Evolutionary conservation across 2,329 filamentous ascomycete species (phyloP).

Genomic region (Hypoxylon sp.): DNA sequence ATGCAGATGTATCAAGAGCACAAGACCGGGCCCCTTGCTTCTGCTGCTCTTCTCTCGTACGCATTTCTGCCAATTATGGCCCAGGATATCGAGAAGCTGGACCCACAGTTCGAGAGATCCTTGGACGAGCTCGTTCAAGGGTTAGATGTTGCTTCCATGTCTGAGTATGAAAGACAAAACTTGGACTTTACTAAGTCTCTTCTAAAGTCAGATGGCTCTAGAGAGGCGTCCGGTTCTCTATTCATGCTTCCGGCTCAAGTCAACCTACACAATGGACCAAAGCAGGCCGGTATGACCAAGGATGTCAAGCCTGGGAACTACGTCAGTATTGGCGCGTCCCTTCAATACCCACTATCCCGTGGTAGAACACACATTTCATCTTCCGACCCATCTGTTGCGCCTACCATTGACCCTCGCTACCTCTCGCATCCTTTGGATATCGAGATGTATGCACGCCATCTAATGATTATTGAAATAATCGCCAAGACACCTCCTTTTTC

Average conservation of each 20-base stretch:
- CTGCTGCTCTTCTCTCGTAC: constrained; percentile 15
- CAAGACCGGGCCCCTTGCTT: constrained; percentile 37
- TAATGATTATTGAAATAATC: constrained; percentile 54
- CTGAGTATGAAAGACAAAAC: neutral
- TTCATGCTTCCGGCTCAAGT: neutral
- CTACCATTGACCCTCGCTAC: constrained; percentile 61
- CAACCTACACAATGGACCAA: neutral
- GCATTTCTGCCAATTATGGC: constrained; percentile 4
- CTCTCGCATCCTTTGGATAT: constrained; percentile 61
- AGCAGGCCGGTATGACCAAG: constrained; percentile 1
- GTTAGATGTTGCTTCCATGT: neutral
- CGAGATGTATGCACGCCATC: constrained; percentile 57
- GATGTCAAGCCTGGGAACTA: constrained; percentile 44
- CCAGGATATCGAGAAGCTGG: neutral
- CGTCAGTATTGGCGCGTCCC: constrained; percentile 52
- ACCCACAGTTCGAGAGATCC: neutral
- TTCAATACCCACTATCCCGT: constrained; percentile 60
- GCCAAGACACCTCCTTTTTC: constrained; percentile 53
- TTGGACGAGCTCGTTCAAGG: neutral
- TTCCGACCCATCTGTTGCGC: constrained; percentile 53
- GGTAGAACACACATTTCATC: constrained; percentile 60
- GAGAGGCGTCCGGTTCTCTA: neutral
- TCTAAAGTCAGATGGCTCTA: neutral
- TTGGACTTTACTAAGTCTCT: neutral
- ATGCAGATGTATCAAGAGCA: constrained; percentile 28